A percentile compares a stretch with the other conserved stretches of the same genome.
phyloP scores from a whole-genome alignment of 208 protist species.

The Trypanosoma brucei region DNA sequence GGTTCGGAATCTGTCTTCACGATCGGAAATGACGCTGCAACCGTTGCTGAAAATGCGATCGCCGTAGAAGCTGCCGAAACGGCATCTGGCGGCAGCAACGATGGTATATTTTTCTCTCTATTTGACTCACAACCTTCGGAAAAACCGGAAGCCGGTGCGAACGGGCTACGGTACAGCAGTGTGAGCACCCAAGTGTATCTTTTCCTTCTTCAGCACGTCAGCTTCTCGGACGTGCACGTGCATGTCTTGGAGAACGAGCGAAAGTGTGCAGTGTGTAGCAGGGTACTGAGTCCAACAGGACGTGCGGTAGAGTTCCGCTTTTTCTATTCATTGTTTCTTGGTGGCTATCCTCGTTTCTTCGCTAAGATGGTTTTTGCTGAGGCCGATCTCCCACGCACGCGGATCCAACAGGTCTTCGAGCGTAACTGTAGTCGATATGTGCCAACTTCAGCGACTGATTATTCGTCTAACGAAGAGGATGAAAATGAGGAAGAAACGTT shows the following conservation, averaged over 20 bases:
- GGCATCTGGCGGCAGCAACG: background rate
- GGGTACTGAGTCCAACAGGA: constrained; percentile 54
- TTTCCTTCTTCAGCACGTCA: constrained; percentile 58
- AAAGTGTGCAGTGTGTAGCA: constrained; percentile 54
- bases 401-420: constrained; percentile 36
- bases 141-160: background rate
- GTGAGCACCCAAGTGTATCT: constrained; percentile 43
- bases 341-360: constrained; percentile 52
- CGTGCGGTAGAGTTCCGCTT: constrained; percentile 60
- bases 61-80: background rate
- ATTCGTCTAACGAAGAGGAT: background rate
- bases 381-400: constrained; percentile 37
- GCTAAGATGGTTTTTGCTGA: constrained; percentile 54
- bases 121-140: background rate
- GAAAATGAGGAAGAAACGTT: constrained; percentile 6
- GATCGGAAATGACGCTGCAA: background rate
- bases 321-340: constrained; percentile 40
- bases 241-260: constrained; percentile 42
- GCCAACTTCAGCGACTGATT: too few species aligned
- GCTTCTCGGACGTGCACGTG: constrained; percentile 48
- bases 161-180: constrained; percentile 23
- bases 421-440: background rate
- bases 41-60: background rate
- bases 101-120: constrained; percentile 11
- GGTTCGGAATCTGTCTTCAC: background rate